A percentile compares a stretch with the other conserved stretches of the same genome.
phyloP scores from a whole-genome alignment of 1,139 yeast species.

The Blastobotrys buckinghamii region DNA sequence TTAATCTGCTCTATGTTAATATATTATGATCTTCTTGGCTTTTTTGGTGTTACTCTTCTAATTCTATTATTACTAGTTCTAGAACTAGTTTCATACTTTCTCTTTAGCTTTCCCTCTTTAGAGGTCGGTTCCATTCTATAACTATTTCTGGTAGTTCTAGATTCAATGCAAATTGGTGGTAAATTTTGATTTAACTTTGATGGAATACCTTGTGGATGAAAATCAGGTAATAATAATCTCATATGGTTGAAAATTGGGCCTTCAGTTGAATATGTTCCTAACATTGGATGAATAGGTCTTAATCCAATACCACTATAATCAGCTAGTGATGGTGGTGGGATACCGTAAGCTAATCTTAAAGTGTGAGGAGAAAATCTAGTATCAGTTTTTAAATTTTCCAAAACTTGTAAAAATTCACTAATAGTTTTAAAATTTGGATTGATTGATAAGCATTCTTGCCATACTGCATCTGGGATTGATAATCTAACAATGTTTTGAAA shows the following conservation, averaged over 20 bases:
- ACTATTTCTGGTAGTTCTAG: background rate
- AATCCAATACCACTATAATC: constrained; percentile 8
- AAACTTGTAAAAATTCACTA: constrained; percentile 2
- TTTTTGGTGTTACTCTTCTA: background rate
- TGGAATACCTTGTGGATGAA: constrained; percentile 3
- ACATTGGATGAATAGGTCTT: constrained; percentile 6
- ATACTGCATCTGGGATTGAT: constrained; percentile 2
- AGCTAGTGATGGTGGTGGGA: background rate
- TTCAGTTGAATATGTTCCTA: constrained; percentile 1
- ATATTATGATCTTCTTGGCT: background rate
- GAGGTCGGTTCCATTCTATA: constrained; percentile 2
- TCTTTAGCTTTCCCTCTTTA: background rate
- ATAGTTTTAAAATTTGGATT: background rate
- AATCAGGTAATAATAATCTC: constrained; percentile 8
- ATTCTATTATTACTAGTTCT: background rate
- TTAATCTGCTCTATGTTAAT: background rate
- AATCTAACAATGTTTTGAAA: constrained; percentile 6
- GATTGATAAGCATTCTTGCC: constrained; percentile 4
- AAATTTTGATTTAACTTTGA: constrained; percentile 4
- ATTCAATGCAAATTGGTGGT: constrained; percentile 4
- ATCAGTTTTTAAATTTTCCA: constrained; percentile 5
- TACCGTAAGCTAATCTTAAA: constrained; percentile 2
- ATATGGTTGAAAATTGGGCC: constrained; percentile 8
- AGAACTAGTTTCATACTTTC: background rate
- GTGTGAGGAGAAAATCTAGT: constrained; percentile 3